phyloP scores from a whole-genome alignment of 1,284 basidiomycete species.

The Leucoagaricus sp. region DNA sequence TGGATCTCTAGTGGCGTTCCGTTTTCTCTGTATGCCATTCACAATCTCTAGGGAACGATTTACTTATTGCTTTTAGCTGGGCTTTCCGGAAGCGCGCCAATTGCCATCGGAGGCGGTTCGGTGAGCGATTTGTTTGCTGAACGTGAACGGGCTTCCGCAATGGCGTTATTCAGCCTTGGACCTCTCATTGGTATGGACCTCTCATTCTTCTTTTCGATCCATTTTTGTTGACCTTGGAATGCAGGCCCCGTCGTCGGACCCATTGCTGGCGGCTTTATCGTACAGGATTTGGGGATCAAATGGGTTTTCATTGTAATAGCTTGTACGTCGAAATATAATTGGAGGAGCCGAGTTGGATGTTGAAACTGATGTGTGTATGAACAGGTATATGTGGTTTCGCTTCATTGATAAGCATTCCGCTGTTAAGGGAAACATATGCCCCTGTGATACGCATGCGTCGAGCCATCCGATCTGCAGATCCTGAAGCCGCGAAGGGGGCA shows the following conservation, averaged over 20 bases:
- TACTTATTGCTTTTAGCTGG: conserved; percentile 43
- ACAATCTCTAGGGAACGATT: too few species aligned
- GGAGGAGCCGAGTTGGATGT: too few species aligned
- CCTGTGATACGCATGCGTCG: conserved; percentile 55
- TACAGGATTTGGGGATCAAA: conserved; percentile 56
- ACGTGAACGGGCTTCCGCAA: conserved; percentile 61
- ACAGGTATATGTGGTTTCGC: conserved; percentile 43
- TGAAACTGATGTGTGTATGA: background rate
- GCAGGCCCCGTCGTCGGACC: conserved; percentile 55
- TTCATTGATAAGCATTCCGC: conserved; percentile 48
- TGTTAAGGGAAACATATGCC: conserved; percentile 64
- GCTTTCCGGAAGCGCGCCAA: conserved; percentile 58
- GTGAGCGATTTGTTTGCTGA: conserved; percentile 65
- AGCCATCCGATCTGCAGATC: conserved; percentile 38
- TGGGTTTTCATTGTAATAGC: conserved; percentile 64
- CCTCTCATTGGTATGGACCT: conserved; percentile 53
- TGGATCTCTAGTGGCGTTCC: conserved; percentile 63
- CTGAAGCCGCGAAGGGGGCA: conserved; percentile 33
- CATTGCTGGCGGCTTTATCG: conserved; percentile 63
- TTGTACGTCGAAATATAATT: too few species aligned
- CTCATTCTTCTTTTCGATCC: background rate
- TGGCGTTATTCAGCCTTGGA: conserved; percentile 66
- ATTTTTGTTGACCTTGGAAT: background rate
- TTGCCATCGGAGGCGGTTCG: conserved; percentile 63
- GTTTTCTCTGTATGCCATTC: conserved; percentile 63